Conservation (phyloP, 164 flowering plant species). For the Tetrastigma voinierianum region DNA sequence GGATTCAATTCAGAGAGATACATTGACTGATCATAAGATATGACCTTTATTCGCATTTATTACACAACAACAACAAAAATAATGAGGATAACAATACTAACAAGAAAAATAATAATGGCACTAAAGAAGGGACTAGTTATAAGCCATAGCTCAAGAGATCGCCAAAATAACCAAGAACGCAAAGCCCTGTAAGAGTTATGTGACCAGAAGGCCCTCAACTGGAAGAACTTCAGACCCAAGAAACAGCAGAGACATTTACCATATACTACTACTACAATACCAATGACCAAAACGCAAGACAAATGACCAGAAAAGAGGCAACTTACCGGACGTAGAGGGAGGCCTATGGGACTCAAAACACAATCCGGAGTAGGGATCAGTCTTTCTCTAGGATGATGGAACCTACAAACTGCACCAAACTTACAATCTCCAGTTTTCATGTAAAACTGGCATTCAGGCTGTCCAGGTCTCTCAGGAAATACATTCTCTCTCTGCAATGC, state of each 20-base stretch:
- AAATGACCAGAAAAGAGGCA: background rate
- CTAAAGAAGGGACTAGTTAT: too few species aligned
- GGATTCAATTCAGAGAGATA: background rate
- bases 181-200: too few species aligned
- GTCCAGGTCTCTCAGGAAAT: slow-evolving; percentile 97
- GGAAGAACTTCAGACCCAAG: background rate
- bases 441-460: slow-evolving; percentile 96
- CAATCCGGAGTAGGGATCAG: slow-evolving; percentile 88
- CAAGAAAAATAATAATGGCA: too few species aligned
- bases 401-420: slow-evolving; percentile 89
- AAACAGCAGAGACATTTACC: background rate
- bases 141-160: too few species aligned
- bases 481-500: slow-evolving; percentile 77
- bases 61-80: too few species aligned
- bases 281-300: background rate
- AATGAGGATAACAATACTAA: too few species aligned
- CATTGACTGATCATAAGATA: background rate
- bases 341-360: slow-evolving; percentile 81
- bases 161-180: too few species aligned
- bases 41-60: too few species aligned
- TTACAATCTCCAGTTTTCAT: slow-evolving; percentile 99
- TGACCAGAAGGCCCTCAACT: too few species aligned
- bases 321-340: slow-evolving; percentile 91
- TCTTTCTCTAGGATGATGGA: slow-evolving; percentile 93
- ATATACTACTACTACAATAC: background rate